These are phyloP conservation scores for Eucalyptus polyanthemos DNA, from an alignment of 345 rosid species.

Conservation along the genomic window DNA sequence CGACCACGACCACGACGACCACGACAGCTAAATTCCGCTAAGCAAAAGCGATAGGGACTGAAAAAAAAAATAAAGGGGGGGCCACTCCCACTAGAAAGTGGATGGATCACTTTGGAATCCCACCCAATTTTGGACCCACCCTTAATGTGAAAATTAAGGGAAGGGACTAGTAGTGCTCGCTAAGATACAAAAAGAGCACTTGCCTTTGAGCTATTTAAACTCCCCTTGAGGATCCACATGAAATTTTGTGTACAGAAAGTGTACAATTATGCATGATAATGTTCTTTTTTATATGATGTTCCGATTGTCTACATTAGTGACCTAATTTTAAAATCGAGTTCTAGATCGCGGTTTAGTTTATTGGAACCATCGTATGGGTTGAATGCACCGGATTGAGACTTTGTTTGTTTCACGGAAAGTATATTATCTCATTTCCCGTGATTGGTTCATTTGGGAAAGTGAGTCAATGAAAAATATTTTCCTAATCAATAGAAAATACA, in stretches of 20 bases:
- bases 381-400: background rate
- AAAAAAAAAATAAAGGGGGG: background rate
- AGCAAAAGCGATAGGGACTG: background rate
- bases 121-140: background rate
- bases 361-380: background rate
- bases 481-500: background rate
- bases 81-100: background rate
- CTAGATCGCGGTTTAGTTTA: background rate
- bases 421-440: rapidly evolving
- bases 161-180: background rate
- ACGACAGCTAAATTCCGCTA: background rate
- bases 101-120: background rate
- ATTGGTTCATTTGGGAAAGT: too few species aligned
- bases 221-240: background rate
- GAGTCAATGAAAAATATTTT: background rate
- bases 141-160: background rate
- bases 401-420: too few species aligned
- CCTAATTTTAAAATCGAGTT: background rate
- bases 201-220: background rate
- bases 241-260: background rate
- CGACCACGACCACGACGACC: background rate
- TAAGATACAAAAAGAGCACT: background rate
- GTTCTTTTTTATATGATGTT: background rate
- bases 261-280: background rate
- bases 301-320: background rate